A percentile compares a stretch with the other conserved stretches of the same genome.
Evolutionary conservation across 495 filamentous ascomycete genomes (phyloP).

Genomic region (Penicillium daleae): DNA sequence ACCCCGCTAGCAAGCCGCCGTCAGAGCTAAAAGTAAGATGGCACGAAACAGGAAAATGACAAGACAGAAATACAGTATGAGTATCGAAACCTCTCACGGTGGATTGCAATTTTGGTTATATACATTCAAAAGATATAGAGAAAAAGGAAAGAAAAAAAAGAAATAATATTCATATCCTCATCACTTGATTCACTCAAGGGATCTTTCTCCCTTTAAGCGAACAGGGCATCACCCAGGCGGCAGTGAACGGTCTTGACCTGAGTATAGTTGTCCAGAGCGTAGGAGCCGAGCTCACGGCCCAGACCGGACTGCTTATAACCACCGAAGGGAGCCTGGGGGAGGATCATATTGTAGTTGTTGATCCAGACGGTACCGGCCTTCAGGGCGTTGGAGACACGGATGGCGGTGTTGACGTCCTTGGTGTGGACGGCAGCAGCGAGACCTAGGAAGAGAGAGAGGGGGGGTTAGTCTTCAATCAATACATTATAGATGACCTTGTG

Average conservation of each 20-base stretch:
- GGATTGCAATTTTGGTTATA: constrained; percentile 18
- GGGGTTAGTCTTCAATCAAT: too few species aligned
- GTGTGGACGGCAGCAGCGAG: constrained; percentile 94
- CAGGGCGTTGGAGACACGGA: constrained; percentile 81
- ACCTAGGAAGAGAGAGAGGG: constrained; percentile 46
- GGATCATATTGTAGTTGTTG: constrained; percentile 87
- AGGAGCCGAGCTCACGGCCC: constrained; percentile 93
- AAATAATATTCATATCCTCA: constrained; percentile 10
- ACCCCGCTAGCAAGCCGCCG: neutral
- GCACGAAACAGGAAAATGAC: neutral
- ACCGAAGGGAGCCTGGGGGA: constrained; percentile 83
- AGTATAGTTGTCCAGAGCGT: constrained; percentile 89
- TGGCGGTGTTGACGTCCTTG: constrained; percentile 86
- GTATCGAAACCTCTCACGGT: constrained; percentile 1
- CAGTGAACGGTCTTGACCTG: constrained; percentile 74
- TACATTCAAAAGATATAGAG: constrained; percentile 7
- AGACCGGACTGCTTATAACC: constrained; percentile 94
- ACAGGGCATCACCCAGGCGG: constrained; percentile 65
- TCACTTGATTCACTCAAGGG: constrained; percentile 4
- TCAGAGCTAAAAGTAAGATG: neutral
- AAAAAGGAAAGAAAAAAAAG: neutral
- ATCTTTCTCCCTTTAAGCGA: constrained; percentile 40
- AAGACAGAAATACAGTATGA: neutral
- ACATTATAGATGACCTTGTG: too few species aligned
- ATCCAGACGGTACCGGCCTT: constrained; percentile 93